Evolutionary conservation across 148 eudicot species (phyloP), one percentile per base, ranked within the genome.

Genomic region (Bassia scoparia): DNA sequence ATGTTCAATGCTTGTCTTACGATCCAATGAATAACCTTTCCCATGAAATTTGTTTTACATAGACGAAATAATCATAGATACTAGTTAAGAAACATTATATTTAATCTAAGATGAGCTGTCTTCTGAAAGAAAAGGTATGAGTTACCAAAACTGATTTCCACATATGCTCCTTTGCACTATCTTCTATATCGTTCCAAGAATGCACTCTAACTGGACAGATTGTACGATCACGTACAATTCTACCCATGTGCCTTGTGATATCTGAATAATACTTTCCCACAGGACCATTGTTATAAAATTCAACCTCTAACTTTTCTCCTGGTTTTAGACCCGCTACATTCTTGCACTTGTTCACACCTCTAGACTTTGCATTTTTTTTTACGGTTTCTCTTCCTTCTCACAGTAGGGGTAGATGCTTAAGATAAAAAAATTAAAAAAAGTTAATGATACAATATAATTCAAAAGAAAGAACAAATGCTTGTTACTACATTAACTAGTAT

Each of bases 201-300:
- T 69, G 72, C 24, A 69, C 29, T 53, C 38, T 18, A 18, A 69
- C 61, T 5, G 35, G 56, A 49, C 49, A 49, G 27, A 68, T 68
- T 1, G 35, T 68, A 0, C 71, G 59, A 68, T 68, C 71, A 48
- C 59, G 59, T 27, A 49, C 26, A 50, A 68, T 37, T 50, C 30
- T 68, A 8, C 71, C 71, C 35, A 68, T 68, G 21, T 49, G 71
- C 8, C 16, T 29, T 2, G 21, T 33, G 18, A 68, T 2, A 26
- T 49, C 58, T 21, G 17, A 7, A 15, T 48, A 54, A 14, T 67
- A 43, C 3, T 13, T 18, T 20, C 70, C 70, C 13, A 67, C 54
- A 6, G 34, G 33, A 26, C 33, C 70, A 24, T 43, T 67, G 4
- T 41, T 41, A 29, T 67, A 67, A 46, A 23, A 46, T 3, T 67